Evolutionary conservation across 2,329 filamentous ascomycete genomes (phyloP).

Genomic region (Ophioceras dolichostomum): DNA sequence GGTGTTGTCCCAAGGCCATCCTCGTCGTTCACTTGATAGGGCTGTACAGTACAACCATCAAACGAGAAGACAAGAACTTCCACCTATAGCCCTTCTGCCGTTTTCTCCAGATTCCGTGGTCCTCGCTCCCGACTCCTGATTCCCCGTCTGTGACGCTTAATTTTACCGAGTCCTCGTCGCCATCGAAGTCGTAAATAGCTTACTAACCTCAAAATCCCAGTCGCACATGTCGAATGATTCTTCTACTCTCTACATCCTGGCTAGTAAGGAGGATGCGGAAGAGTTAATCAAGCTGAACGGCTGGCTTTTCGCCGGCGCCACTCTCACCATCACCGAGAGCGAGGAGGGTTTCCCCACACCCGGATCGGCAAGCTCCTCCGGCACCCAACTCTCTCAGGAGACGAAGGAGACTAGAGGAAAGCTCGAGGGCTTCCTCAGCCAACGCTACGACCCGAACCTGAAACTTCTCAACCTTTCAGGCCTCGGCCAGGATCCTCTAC

Average conservation of each 20-base stretch:
- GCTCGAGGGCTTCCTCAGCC: conserved; percentile 58
- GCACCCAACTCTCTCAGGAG: conserved; percentile 32
- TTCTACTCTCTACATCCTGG: conserved; percentile 50
- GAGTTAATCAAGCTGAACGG: conserved; percentile 56
- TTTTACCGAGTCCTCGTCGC: too few species aligned
- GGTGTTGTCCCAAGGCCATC: too few species aligned
- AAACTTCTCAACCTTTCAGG: conserved; percentile 79
- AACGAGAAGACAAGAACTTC: neutral
- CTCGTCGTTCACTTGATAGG: too few species aligned
- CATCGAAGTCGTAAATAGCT: too few species aligned
- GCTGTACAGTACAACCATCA: too few species aligned
- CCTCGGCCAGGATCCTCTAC: conserved; percentile 58
- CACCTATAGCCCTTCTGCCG: neutral
- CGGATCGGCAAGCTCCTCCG: conserved; percentile 14
- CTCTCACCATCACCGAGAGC: conserved; percentile 41
- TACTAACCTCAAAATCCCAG: conserved; percentile 57
- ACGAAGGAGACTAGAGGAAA: conserved; percentile 53
- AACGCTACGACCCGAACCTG: conserved; percentile 56
- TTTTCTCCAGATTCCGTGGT: too few species aligned
- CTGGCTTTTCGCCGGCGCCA: conserved; percentile 54
- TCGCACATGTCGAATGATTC: conserved; percentile 57
- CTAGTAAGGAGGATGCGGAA: conserved; percentile 50
- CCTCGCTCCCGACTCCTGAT: too few species aligned
- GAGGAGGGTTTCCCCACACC: conserved; percentile 23
- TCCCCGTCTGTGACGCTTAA: too few species aligned